Percentiles rank a stretch among this genome's conserved stretches.
Conservation (phyloP, 495 filamentous ascomycete species). For the Lasiosphaeria hispida region DNA sequence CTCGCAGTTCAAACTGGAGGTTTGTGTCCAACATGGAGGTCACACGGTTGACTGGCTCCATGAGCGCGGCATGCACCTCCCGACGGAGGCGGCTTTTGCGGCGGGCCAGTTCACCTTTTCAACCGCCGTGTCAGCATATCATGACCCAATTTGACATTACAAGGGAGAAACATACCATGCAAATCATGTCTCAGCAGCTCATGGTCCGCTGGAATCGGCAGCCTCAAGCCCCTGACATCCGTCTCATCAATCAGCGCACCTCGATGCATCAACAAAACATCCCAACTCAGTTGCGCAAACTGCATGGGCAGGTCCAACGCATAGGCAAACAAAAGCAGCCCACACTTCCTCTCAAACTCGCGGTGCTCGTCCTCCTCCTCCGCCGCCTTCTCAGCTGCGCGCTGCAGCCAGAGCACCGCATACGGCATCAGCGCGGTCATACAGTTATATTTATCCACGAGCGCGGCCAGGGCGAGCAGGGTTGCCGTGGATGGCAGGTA, state of each 20-base stretch:
- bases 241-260: conserved; percentile 15
- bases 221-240: conserved; percentile 11
- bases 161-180: conserved; percentile 10
- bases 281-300: conserved; percentile 18
- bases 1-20: not conserved
- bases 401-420: conserved; percentile 20
- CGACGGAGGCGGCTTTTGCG: conserved; percentile 19
- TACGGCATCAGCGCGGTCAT: conserved; percentile 12
- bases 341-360: conserved; percentile 5
- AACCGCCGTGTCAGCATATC: too few species aligned
- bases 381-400: not conserved
- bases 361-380: conserved; percentile 2
- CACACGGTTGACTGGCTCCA: conserved; percentile 16
- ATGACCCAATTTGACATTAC: too few species aligned
- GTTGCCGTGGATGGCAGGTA: not conserved
- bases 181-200: conserved; percentile 17
- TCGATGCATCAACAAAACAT: conserved; percentile 14
- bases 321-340: conserved; percentile 20
- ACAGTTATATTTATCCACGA: conserved; percentile 22
- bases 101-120: conserved; percentile 14
- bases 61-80: conserved; percentile 14
- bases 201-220: conserved; percentile 15
- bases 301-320: conserved; percentile 15
- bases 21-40: not conserved
- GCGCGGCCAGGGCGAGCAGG: conserved; percentile 13